Conservation (phyloP, 2,329 filamentous ascomycete genomes). For the Juglanconis juglandina region DNA sequence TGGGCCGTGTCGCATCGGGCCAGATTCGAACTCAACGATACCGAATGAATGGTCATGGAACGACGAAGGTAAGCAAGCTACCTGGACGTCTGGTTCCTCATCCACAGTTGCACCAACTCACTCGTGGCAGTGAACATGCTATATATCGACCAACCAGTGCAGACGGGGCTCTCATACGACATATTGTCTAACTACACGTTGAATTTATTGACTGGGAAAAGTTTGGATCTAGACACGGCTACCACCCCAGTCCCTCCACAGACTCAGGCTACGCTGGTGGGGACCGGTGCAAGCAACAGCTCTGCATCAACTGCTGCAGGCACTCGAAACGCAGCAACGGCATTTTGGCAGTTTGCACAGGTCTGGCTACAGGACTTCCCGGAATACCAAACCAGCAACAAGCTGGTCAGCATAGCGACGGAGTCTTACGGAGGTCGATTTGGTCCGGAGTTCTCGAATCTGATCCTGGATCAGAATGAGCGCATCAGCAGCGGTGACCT, state of each 20-base stretch:
- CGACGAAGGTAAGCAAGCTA: constrained; percentile 37
- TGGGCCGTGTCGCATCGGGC: constrained; percentile 51
- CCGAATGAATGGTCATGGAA: constrained; percentile 59
- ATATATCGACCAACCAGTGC: constrained; percentile 56
- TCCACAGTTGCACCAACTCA: not conserved
- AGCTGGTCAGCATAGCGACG: constrained; percentile 20
- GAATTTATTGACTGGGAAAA: too few relatives aligned
- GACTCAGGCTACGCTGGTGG: constrained; percentile 35
- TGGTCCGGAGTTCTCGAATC: too few relatives aligned
- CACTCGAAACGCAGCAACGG: constrained; percentile 47
- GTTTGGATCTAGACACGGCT: constrained; percentile 29
- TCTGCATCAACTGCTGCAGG: constrained; percentile 42
- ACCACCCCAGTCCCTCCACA: constrained; percentile 33
- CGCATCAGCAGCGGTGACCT: too few relatives aligned
- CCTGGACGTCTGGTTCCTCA: not conserved
- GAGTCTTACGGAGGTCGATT: constrained; percentile 17
- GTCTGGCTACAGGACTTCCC: constrained; percentile 54
- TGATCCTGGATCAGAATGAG: too few relatives aligned
- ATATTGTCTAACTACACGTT: constrained; percentile 9
- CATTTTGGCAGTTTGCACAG: constrained; percentile 61
- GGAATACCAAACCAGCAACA: constrained; percentile 44
- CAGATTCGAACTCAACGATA: constrained; percentile 45
- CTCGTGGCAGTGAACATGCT: constrained; percentile 35
- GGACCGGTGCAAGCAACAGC: constrained; percentile 35
- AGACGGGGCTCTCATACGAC: constrained; percentile 21